These are phyloP conservation scores for Candida sp. DNA, from an alignment of 1,139 yeast species.

Conservation along the genomic window DNA sequence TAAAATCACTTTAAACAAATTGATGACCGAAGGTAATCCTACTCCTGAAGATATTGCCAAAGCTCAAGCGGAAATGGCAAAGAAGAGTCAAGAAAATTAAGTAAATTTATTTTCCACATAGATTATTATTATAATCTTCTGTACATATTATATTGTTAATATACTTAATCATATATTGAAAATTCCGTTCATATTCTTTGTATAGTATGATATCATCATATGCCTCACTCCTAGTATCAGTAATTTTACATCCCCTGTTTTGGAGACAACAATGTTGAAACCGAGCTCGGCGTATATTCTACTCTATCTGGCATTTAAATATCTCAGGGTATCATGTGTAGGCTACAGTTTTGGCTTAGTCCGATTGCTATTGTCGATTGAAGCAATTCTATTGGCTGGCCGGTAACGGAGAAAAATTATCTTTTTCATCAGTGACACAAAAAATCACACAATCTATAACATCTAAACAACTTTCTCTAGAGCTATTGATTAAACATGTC, in stretches of 20 bases:
- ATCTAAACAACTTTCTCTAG: not conserved
- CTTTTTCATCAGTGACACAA: constrained; percentile 4
- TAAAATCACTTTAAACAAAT: constrained; percentile 76
- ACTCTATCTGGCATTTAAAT: too few relatives aligned
- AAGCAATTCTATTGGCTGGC: not conserved
- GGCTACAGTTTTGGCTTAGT: not conserved
- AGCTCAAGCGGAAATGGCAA: constrained; percentile 45
- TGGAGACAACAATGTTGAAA: too few relatives aligned
- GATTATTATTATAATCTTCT: not conserved
- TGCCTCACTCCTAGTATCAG: too few relatives aligned
- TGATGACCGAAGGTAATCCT: constrained; percentile 83
- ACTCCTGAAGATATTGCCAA: constrained; percentile 82
- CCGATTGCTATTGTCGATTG: not conserved
- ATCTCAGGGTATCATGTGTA: too few relatives aligned
- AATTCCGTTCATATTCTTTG: too few relatives aligned
- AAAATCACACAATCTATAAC: not conserved
- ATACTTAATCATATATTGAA: not conserved
- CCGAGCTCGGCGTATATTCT: too few relatives aligned
- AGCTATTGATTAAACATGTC: not conserved
- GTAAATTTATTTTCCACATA: not conserved
- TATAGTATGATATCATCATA: too few relatives aligned
- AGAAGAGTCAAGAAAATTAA: constrained; percentile 1
- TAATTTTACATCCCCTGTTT: too few relatives aligned
- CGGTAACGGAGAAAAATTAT: not conserved
- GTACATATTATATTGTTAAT: constrained; percentile 1